Conservation (phyloP, 768 basidiomycete species). For the Lentinula sp. region DNA sequence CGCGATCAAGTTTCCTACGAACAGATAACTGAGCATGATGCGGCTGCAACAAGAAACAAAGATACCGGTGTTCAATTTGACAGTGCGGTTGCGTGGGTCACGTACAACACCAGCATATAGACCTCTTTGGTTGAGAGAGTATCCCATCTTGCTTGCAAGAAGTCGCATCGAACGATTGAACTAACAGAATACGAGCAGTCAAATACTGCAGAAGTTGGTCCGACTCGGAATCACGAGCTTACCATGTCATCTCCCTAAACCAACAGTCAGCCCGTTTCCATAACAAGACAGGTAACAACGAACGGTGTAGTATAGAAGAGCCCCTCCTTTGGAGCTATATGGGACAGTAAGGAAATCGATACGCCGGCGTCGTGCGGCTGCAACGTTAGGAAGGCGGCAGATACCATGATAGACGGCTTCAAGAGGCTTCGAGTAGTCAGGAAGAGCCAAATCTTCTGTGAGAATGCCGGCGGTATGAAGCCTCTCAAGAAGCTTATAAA, state of each 20-base stretch:
- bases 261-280: background rate
- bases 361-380: constrained; percentile 48
- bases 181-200: constrained; percentile 27
- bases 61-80: constrained; percentile 56
- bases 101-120: constrained; percentile 69
- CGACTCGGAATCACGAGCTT: constrained; percentile 20
- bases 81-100: constrained; percentile 53
- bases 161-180: constrained; percentile 87
- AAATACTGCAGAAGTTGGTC: too few relatives aligned
- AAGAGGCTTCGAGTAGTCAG: constrained; percentile 58
- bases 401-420: constrained; percentile 83
- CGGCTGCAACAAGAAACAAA: background rate
- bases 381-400: constrained; percentile 46
- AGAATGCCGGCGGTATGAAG: constrained; percentile 58
- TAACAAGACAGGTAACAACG: constrained; percentile 13
- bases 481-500: constrained; percentile 48
- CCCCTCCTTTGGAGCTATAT: constrained; percentile 73
- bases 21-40: background rate
- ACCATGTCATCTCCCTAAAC: constrained; percentile 85
- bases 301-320: constrained; percentile 89
- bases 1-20: constrained; percentile 60
- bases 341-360: constrained; percentile 87
- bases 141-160: constrained; percentile 77
- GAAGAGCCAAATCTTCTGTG: constrained; percentile 75
- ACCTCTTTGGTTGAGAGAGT: constrained; percentile 84